Evolutionary conservation across 257 asterid genomes (phyloP), one percentile per base, ranked within the genome.

Genomic region (Handroanthus guayacan): DNA sequence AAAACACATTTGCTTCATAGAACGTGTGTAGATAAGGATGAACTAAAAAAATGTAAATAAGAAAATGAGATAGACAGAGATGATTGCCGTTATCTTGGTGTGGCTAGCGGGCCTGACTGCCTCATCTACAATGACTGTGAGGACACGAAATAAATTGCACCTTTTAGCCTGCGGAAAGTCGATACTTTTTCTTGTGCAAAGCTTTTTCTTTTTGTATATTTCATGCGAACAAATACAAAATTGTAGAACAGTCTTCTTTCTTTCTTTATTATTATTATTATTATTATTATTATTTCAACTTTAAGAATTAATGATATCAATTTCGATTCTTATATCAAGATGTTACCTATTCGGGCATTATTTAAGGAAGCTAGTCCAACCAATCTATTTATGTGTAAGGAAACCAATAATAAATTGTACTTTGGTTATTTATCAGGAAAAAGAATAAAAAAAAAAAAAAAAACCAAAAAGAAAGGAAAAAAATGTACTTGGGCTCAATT

Each of bases 91-190:
- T 41, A 43, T 67, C 25, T 20, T 12, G 41, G 0, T 48, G 6
- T 18, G 60, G 20, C 14, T 31, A 3, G 52, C 17, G 41, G 8
- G 72, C 72, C 39, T 34, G 62, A 75, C n/a, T 54, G 36, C 3
- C 5, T 69, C 18, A 39, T 38, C 77, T 78, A 34, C 69, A 71
- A 69, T 77, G 81, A 80, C 64, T 45, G 79, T 51, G 85, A 77
- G 77, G 50, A 51, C 58, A 62, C 79, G 52, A 18, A 38, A 36
- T 44, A 63, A 48, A 51, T 60, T 52, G 25, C 80, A 57, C 75
- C 82, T 78, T 67, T 84, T 81, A 56, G 43, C 77, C 36, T 67
- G 41, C 71, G 54, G 75, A 65, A 78, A 62, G 72, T 75, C 50
- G 9, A 6, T n/a, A 10, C 57, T 55, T 71, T 71, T 71, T 13